Evolutionary conservation across 2,329 filamentous ascomycete species (phyloP), one percentile per base, ranked within the genome.

Genomic region (Amphichorda felina): DNA sequence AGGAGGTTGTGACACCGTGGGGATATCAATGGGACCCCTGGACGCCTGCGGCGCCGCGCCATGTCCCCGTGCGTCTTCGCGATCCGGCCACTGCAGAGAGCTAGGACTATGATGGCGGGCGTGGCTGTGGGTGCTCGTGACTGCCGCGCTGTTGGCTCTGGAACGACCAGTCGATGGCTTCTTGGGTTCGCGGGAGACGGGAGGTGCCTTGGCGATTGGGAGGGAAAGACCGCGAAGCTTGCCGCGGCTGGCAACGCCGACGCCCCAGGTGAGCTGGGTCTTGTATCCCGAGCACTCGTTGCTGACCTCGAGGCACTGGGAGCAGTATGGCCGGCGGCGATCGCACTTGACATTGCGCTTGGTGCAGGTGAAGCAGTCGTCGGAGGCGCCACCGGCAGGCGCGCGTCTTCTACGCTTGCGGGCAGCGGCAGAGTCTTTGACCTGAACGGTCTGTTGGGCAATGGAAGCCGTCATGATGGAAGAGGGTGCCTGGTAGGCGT

Each of bases 271-370:
- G 59, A 96, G 70, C 48, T 89, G 88, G 13, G 89, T 96, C 64
- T 93, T 93, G 68, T 96, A 96, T 40, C 89, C 89, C 19, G 85
- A 87, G 63, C 89, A 96, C 53, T 94, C 87, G 55, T 86, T 87
- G 44, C 87, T 88, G 44, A 86, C 72, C 48, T 94, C 85, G 43
- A 96, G 73, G 58, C 89, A 98, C 60, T 87, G 88, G 30, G 87
- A 87, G 63, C 91, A 96, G 61, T 95, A 96, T 8, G 89, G 89
- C 49, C 89, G 75, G 53, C 86, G 78, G 48, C 89, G 79, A 61
- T 96, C 89, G 64, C 89, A 98, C 59, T 85, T 83, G 43, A 81
- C 70, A 49, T 78, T 79, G 53, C 82, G 76, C 63, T 87, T 91
- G 46, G 79, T 74, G 64, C 89, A 98, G 30, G 87, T 79, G 57